Conservation (phyloP, 352 stramenopile genomes). For the Achlya hypogyna region DNA sequence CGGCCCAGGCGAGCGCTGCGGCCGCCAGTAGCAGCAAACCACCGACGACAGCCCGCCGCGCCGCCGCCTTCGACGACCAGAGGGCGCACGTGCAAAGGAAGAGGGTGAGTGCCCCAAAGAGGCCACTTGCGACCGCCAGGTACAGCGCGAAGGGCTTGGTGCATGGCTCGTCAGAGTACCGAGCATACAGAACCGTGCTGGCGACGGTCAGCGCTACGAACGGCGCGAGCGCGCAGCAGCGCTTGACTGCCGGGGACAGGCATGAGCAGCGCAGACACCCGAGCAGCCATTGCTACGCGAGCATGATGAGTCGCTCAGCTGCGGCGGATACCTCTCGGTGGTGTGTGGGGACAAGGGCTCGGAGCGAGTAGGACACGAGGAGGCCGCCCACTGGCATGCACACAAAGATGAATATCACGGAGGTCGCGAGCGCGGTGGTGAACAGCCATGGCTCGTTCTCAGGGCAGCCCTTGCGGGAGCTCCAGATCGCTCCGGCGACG, state of each 20-base stretch:
- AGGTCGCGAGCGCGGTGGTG: neutral
- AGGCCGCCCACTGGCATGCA: neutral
- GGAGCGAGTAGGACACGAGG: neutral
- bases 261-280: neutral
- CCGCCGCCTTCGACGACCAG: neutral
- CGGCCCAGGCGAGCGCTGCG: neutral
- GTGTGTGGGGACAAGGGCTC: neutral
- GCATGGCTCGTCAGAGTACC: neutral
- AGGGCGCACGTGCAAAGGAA: neutral
- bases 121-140: neutral
- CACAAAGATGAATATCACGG: slow-evolving; percentile 5
- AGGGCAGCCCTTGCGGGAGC: neutral
- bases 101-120: neutral
- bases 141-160: slow-evolving; percentile 5
- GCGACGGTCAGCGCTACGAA: neutral
- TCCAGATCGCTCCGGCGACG: neutral
- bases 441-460: neutral
- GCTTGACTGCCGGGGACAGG: neutral
- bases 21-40: neutral
- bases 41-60: neutral
- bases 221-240: neutral
- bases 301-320: neutral
- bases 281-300: neutral
- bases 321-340: neutral
- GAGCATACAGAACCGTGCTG: neutral